Evolutionary conservation across 192 early-diverging fungal species (phyloP).

Genomic region (Backusella circina): DNA sequence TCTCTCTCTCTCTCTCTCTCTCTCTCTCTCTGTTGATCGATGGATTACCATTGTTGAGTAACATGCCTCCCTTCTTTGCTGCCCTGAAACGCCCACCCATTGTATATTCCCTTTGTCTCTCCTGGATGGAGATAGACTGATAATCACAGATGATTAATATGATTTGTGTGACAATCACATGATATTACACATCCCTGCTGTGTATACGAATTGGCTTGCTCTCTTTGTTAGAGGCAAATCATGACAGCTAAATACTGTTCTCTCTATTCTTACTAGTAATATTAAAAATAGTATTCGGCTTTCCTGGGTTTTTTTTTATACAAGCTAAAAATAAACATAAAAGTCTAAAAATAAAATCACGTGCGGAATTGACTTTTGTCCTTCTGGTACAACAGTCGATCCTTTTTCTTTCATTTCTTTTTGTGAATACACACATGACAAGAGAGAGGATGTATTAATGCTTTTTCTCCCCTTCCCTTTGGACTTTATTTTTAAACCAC

Average conservation of each 20-base stretch:
- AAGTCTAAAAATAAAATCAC: neutral
- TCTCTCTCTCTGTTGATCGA: too few species aligned
- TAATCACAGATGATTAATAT: too few species aligned
- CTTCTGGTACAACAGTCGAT: neutral
- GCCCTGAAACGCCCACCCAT: too few species aligned
- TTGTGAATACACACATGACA: neutral
- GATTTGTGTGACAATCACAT: neutral
- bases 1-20: too few species aligned
- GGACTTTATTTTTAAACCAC: neutral
- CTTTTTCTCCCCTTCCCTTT: neutral
- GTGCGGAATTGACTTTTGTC: neutral
- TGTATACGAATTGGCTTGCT: neutral
- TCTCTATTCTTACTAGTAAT: neutral
- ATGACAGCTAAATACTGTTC: neutral
- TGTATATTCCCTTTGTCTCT: too few species aligned
- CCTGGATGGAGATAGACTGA: too few species aligned
- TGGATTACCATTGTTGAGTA: too few species aligned
- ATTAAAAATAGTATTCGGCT: neutral
- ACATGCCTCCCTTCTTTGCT: too few species aligned
- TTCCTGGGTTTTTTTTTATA: neutral
- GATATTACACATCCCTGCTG: neutral
- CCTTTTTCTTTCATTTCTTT: neutral
- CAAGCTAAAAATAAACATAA: neutral
- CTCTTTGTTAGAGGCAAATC: neutral
- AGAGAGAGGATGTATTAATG: neutral